phyloP scores from a whole-genome alignment of 2,329 filamentous ascomycete species.

The Fusarium sp. region DNA sequence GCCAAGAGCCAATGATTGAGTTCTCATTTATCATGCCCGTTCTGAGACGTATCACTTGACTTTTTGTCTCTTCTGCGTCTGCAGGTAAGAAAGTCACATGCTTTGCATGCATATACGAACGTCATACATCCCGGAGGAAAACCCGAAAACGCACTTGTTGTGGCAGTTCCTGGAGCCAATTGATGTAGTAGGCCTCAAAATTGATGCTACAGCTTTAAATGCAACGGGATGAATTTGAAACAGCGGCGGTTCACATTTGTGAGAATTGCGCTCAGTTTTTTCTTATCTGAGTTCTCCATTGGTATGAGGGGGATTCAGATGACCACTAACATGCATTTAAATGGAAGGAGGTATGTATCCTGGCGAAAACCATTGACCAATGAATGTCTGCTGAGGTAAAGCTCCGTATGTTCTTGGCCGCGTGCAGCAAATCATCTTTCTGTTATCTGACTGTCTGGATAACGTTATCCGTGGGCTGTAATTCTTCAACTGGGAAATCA shows the following conservation, averaged over 20 bases:
- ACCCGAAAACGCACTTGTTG: rapidly evolving
- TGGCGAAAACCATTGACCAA: rapidly evolving
- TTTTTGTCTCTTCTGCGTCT: not conserved
- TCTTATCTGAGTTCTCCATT: not conserved
- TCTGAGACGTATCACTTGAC: not conserved
- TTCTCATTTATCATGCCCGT: rapidly evolving
- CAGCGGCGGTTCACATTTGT: too few species aligned
- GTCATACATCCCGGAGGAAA: not conserved
- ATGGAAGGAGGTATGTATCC: rapidly evolving
- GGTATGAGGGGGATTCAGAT: not conserved
- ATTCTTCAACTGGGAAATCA: not conserved
- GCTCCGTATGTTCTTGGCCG: too few species aligned
- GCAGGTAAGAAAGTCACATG: not conserved
- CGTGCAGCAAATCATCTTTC: not conserved
- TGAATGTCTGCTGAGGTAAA: rapidly evolving
- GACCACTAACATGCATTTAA: rapidly evolving
- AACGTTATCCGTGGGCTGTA: not conserved
- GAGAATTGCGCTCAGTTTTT: too few species aligned
- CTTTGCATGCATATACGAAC: not conserved
- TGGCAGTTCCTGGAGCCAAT: rapidly evolving
- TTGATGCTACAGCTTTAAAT: rapidly evolving
- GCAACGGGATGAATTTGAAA: rapidly evolving
- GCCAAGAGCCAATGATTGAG: not conserved
- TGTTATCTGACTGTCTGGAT: not conserved
- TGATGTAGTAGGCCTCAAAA: not conserved